Conservation (phyloP, 2,329 filamentous ascomycete genomes). For the Nemania diffusa region DNA sequence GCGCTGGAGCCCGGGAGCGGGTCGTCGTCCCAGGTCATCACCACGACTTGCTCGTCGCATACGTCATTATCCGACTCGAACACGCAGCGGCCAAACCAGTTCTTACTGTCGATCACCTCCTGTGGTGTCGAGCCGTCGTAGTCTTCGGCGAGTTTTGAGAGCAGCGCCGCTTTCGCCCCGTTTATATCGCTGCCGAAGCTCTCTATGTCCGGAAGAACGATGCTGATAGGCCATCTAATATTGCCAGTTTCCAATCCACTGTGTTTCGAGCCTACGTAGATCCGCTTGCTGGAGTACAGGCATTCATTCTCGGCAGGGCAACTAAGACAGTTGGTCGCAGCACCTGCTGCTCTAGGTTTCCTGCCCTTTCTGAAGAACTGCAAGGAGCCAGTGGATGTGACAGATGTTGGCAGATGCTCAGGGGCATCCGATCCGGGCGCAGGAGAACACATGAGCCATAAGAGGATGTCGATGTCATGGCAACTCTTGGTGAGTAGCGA, state of each 20-base stretch:
- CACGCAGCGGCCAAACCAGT: conserved; percentile 95
- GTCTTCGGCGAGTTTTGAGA: conserved; percentile 56
- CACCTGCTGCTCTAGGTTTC: conserved; percentile 79
- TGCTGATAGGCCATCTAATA: conserved; percentile 82
- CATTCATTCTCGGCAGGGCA: conserved; percentile 81
- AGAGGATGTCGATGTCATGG: conserved; percentile 91
- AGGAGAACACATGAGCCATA: conserved; percentile 90
- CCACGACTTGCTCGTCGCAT: conserved; percentile 91
- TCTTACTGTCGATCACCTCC: conserved; percentile 60
- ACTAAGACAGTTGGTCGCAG: conserved; percentile 85
- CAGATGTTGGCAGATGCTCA: conserved; percentile 77
- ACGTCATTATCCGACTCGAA: conserved; percentile 95
- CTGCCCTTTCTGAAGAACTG: conserved; percentile 80
- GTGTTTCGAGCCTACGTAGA: conserved; percentile 77
- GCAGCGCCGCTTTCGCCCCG: conserved; percentile 54
- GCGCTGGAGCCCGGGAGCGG: conserved; percentile 46
- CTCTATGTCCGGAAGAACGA: conserved; percentile 93
- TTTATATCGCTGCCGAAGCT: conserved; percentile 65
- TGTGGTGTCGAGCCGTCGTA: conserved; percentile 62
- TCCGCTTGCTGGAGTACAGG: conserved; percentile 84
- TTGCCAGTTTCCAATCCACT: conserved; percentile 72
- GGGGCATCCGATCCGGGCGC: conserved; percentile 56
- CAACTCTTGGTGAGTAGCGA: conserved; percentile 94
- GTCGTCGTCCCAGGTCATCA: conserved; percentile 86
- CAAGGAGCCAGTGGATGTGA: conserved; percentile 80